Base-by-base conservation (phyloP, 768 basidiomycete species). In the Heimioporus sp. region DNA sequence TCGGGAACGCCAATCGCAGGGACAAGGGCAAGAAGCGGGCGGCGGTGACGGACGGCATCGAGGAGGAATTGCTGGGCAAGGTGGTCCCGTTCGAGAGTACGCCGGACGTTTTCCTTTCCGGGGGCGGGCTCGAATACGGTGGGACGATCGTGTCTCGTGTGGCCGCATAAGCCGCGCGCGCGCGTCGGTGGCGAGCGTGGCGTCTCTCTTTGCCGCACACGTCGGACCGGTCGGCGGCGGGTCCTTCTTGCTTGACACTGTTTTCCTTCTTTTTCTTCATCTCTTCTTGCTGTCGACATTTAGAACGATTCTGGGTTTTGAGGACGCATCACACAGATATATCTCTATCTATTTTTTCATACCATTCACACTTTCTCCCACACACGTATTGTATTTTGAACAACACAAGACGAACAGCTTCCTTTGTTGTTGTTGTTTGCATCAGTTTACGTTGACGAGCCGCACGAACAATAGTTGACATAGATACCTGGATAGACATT, bases 111-210 rank as follows among this genome's bases (percentile, higher is more conserved):
- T 72, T 72, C 51, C 46, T 63, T 19, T 36, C 51, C 12, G 63
- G 65, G 10, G 61, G 69, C 2, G 61, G 59, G 16, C 56, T 73
- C 35, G 66, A 68, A 11, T 45, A 59, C 17, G 70, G 72, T 10
- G 71, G 71, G 39, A 71, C 70, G 11, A 48, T 71, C n/a, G 67
- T 73, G 34, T 72, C 72, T 28, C 67, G 69, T 20, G 65, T 71
- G 31, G 69, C 57, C n/a, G 59, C 59, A 16, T 70, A 62, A 40
- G 35, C 35, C n/a, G 12, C n/a, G n/a, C 31, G 10, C n/a, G 12
- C n/a, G n/a, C 31, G 10, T 36, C 15, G 16, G 17, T 30, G 43
- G 37, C 46, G 37, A 36, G 28, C 43, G 21, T 31, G 48, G 34
- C 56, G 24, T 37, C 28, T 44, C 30, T 8, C 6, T n/a, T n/a